phyloP scores from a whole-genome alignment of 768 basidiomycete genomes.

The Russula griseocarnosa region DNA sequence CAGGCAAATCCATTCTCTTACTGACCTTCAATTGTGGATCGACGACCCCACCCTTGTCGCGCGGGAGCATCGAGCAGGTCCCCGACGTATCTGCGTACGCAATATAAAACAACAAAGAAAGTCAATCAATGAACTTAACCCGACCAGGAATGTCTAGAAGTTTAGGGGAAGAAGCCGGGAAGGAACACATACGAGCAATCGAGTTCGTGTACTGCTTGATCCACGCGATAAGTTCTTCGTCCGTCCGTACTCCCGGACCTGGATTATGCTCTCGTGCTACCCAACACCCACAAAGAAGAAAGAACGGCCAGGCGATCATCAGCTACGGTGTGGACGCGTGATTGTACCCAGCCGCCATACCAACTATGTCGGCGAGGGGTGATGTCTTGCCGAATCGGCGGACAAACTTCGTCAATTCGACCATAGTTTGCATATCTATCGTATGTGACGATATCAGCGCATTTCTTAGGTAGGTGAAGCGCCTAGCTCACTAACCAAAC shows the following conservation, averaged over 20 bases:
- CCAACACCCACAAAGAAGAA: neutral
- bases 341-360: conserved; percentile 6
- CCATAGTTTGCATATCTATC: conserved; percentile 33
- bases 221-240: conserved; percentile 31
- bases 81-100: conserved; percentile 43
- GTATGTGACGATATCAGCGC: neutral
- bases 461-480: neutral
- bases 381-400: conserved; percentile 29
- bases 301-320: neutral
- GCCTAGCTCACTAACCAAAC: conserved; percentile 30
- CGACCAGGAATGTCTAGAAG: neutral
- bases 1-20: neutral
- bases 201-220: conserved; percentile 8
- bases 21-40: conserved; percentile 44
- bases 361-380: conserved; percentile 32
- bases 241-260: conserved; percentile 32
- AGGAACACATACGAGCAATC: conserved; percentile 20
- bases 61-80: conserved; percentile 52
- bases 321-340: neutral
- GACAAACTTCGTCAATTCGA: conserved; percentile 35
- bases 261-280: conserved; percentile 35
- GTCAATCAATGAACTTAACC: neutral
- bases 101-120: neutral
- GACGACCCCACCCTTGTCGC: conserved; percentile 49
- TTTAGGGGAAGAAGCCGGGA: conserved; percentile 27